Base-by-base conservation (phyloP, 495 filamentous ascomycete species). In the Penicillium macrosclerotiorum region DNA sequence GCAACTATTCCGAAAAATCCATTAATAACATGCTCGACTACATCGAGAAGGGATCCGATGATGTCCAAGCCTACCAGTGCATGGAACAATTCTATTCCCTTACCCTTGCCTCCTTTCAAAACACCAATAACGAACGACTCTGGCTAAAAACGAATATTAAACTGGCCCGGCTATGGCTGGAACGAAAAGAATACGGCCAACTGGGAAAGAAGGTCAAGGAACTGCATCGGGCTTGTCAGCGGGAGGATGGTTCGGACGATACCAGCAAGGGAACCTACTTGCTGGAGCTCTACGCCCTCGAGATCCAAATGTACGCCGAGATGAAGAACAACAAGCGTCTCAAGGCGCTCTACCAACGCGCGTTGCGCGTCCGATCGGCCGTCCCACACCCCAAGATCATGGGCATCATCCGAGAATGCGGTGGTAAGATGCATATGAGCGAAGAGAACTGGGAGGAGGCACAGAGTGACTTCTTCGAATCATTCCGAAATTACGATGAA, bases 361-460 rank as follows among this genome's bases (percentile, higher is more conserved):
- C 93, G 4, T 78, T 97, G 11, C 85, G 85, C 37, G 92, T 98
- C 16, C 82, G 88, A 39, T 97, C 93, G 33, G 93, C 94, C 0
- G 94, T 98, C 6, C 91, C 93, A 8, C 93, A 98, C 67, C 93
- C 93, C 39, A 95, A 95, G 72, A 95, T 98, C 59, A 96, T 97
- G 89, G 93, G 93, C 24, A 89, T 97, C 62, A 97, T 98, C 60
- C 86, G 94, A 38, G 93, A 98, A 68, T 97, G 93, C 65, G 94
- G 93, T 53, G 93, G 93, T 48, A 98, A 98, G 74, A 98, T 98
- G 93, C 91, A 98, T 68, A 96, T 98, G 94, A 95, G 89, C 59
- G 93, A 98, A 74, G 93, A 97, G 71, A 96, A 96, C 65, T 98
- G 93, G 93, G 88, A 95, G 66, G 88, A 90, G 46, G 93, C 93